Evolutionary conservation across 2,329 filamentous ascomycete genomes (phyloP), one percentile per base, ranked within the genome.

Genomic region (Ramularia endophylla): DNA sequence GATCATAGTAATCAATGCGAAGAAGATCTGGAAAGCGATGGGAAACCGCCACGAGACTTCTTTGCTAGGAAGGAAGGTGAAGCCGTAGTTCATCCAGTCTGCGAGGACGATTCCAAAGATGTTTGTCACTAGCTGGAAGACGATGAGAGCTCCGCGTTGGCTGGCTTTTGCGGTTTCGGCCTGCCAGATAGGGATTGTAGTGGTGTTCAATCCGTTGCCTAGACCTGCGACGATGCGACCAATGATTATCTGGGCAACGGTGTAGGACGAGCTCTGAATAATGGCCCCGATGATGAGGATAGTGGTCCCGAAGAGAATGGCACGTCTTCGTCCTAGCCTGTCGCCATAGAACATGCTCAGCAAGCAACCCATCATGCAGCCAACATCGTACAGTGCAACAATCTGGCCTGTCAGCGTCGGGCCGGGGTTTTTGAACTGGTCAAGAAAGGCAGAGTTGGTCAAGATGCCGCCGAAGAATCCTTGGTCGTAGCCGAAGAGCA

Each of bases 141-240:
- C 80, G 50, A 81, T 80, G 40, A 81, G 61, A 27, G 78, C 69
- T 48, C 78, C 78, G 48, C 77, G 71, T 57, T 78, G 80, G 53
- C 70, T 72, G 0, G 76, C 71, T 43, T 64, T 67, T 3, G 69
- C 71, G 52, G 70, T 74, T 50, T 76, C 73, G 7, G 71, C 70
- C 59, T 75, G 72, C 48, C 74, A 77, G 6, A 70, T 73, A 2
- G 73, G 73, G 15, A 75, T 73, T 0, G 72, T 75, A 0, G 67
- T 68, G 1, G 72, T 75, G 57, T 75, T 75, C 62, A 77, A 74
- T 19, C 73, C 73, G 44, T 76, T 76, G 6, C 73, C 73, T 12
- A 75, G 57, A 39, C 73, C 73, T 15, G 73, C 75, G 30, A 76
- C 65, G 8, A 68, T 64, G 34, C 73, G 66, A 12, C 73, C 73